Conservation (phyloP, 768 basidiomycete species). For the Strobilomyces dryophilus region DNA sequence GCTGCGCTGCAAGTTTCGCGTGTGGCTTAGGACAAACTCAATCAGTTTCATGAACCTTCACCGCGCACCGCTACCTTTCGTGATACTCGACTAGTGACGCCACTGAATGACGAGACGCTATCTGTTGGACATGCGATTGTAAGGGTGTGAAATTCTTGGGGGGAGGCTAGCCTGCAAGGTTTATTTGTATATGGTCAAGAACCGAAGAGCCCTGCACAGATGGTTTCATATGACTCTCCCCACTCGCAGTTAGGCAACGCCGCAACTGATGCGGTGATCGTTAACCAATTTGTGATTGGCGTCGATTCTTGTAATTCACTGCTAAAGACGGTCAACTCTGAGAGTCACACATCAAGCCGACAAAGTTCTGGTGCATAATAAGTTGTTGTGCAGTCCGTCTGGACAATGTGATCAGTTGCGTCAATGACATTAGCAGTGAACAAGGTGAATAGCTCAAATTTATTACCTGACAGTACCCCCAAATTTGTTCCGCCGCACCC, state of each 20-base stretch:
- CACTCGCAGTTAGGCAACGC: constrained; percentile 14
- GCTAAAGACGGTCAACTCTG: constrained; percentile 10
- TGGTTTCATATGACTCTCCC: constrained; percentile 1
- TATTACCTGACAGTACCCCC: constrained; percentile 9
- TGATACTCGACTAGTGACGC: constrained; percentile 1
- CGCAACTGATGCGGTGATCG: constrained; percentile 18
- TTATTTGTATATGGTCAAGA: constrained; percentile 3
- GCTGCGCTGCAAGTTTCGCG: constrained; percentile 6
- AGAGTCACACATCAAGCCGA: constrained; percentile 8
- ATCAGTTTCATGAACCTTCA: constrained; percentile 6
- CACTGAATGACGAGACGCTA: background rate
- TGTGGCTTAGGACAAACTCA: constrained; percentile 5
- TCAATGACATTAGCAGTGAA: constrained; percentile 7
- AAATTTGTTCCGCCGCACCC: constrained; percentile 14
- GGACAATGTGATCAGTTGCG: constrained; percentile 3
- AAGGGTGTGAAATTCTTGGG: constrained; percentile 9
- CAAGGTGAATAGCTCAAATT: constrained; percentile 10
- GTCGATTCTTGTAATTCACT: constrained; percentile 2
- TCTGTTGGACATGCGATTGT: background rate
- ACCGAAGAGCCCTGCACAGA: constrained; percentile 14
- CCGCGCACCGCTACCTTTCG: constrained; percentile 14
- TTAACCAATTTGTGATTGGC: background rate
- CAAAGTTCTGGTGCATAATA: constrained; percentile 3
- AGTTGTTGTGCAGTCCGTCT: constrained; percentile 1
- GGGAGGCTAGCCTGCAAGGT: constrained; percentile 10